Base-by-base conservation (phyloP, 1,139 yeast genomes). In the Protomyces pachydermus region DNA sequence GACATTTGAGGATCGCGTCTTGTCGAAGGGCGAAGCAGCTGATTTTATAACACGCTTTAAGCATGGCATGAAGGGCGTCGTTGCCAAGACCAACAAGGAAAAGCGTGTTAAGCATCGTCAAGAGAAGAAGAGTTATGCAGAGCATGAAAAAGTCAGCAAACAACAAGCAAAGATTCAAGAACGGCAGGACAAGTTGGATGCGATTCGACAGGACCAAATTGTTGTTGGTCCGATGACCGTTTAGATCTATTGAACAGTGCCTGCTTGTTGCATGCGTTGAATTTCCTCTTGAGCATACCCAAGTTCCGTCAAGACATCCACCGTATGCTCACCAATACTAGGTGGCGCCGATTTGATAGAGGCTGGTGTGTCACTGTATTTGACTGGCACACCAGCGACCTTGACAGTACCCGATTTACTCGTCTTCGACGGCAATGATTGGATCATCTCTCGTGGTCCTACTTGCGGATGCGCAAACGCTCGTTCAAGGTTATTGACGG, bases 311-410 rank as follows among this genome's bases (percentile, higher is more conserved):
- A 70, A 50, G 28, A 70, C 63, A 35, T 67, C 70, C 20, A 52
- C 64, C 8, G 71, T 69, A 50, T 70, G 72, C 64, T 70, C 67
- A 18, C 72, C 72, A 42, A 70, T 56, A 9, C 68, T 64, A 6
- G 72, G 72, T 14, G 72, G 71, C 14, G 71, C 68, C 23, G 54
- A 50, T 38, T 71, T 60, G 46, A 70, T 66, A 16, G 58, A 23
- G 8, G 69, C 69, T 50, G 56, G 58, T 23, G 70, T 63, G 12
- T 51, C 52, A 68, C 69, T 51, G n/a, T 67, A 77, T 68, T 77
- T 77, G 52, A 78, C 77, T 0, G 80, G 80, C 6, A 75, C 71
- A 60, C 75, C 74, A 25, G 78, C 77, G 64, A 78, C 67, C 66
- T 74, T 75, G 56, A 77, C 70, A 2, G 72, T 68, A 6, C 79